Evolutionary conservation across 1,284 basidiomycete species (phyloP), one percentile per base, ranked within the genome.

Genomic region (Cryptococcus wingfieldii): DNA sequence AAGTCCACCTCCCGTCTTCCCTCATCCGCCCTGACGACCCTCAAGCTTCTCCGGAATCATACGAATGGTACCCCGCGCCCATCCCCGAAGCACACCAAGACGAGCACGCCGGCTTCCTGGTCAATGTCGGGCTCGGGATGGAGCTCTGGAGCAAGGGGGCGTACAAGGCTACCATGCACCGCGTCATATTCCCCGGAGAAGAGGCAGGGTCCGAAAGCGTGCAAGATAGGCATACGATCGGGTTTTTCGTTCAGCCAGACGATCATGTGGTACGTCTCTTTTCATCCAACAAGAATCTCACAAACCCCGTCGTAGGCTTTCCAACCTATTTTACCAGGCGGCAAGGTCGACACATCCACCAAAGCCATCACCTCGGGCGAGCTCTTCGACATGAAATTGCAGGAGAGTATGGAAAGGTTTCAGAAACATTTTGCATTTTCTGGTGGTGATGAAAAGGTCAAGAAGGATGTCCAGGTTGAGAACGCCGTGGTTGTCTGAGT

Each of bases 121-220:
- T 65, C 38, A 65, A 65, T 28, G 63, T 65, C 23, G 63, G 63
- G 9, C 54, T 65, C 7, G 63, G 58, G 5, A 65, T 65, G 63
- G 63, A 65, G 42, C 48, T 65, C 9, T 65, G 63, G 63, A 62
- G 61, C n/a, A 54, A 54, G 5, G 63, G 61, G 38, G 56, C 47
- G 23, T 65, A 65, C 47, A 55, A 54, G 19, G 63, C 63, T 2
- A 65, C 63, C 9, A 38, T 62, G 38, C 63, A 65, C 42, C 50
- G 63, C 13, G 63, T 65, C 18, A 51, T 65, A 42, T 65, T 65
- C 39, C 63, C 63, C 12, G 31, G 31, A 34, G 31, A 34, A 34
- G 25, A 27, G n/a, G 18, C n/a, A 34, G n/a, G 18, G 14, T 10
- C 13, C 0, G 34, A 53, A 27, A 28, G 43, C 5, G 34, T 46